Evolutionary conservation across 805 yeast genomes (phyloP), one percentile per base, ranked within the genome.

Genomic region (Candida argentea): DNA sequence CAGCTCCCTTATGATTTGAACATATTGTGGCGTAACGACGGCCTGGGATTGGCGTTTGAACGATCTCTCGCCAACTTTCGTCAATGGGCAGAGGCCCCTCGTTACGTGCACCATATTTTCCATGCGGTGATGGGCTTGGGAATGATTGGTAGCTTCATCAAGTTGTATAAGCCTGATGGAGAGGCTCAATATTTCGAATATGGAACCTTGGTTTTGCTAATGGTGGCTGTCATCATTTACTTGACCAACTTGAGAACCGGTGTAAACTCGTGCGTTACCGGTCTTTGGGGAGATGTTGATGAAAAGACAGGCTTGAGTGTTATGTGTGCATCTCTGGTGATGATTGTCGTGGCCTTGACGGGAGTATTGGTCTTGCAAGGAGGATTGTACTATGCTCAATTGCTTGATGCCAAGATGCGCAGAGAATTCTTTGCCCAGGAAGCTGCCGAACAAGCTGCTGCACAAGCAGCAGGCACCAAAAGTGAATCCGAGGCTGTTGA

Each of bases 221-320:
- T 86, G 52, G 59, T 76, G 20, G 81, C 80, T 12, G 57, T 81
- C 25, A 74, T 89, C 43, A 70, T 89, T 43, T 91, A 86, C 55
- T 61, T 89, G 44, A 80, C 95, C 37, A 91, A 91, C 59, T 64
- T 89, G 40, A 70, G 84, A 47, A 73, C 81, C 29, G 97, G 97
- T 30, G 62, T 77, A 22, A 68, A 69, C 40, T 72, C 87, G 32
- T 72, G 84, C 30, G 42, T 73, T 16, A 54, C 68, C 33, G 87
- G 86, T 24, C 64, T 73, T 35, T 89, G 97, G 97, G 97, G 95
- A 40, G 97, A 89, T 28, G 94, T 91, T 28, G 83, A 82, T 44
- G 74, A 70, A 50, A 65, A 66, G 35, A 83, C 94, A 14, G 97
- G 97, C 17, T 57, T 89, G 44, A 84, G 83, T 39, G 95, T 91